phyloP scores from a whole-genome alignment of 148 eudicot species.

The Tetragonia tetragonoides region DNA sequence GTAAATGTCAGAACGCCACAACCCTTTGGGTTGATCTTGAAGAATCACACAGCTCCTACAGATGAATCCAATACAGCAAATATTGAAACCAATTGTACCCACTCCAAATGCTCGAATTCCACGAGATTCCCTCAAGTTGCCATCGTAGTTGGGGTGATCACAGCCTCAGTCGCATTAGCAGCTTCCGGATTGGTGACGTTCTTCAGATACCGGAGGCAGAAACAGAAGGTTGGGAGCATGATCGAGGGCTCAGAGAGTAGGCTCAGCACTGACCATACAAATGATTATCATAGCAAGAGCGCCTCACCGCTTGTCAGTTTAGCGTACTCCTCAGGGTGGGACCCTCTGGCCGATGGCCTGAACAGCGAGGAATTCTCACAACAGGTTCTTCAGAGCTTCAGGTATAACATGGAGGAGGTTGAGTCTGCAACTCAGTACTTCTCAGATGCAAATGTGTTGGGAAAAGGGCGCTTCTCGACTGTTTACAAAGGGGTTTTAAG shows the following conservation, averaged over 20 bases:
- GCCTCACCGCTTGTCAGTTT: constrained; percentile 64
- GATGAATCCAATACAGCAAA: constrained; percentile 26
- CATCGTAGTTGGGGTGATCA: constrained; percentile 41
- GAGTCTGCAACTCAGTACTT: constrained; percentile 88
- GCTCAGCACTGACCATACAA: constrained; percentile 45
- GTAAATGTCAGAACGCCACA: constrained; percentile 40
- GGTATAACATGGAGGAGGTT: constrained; percentile 81
- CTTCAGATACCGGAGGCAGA: constrained; percentile 47
- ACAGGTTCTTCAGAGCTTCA: constrained; percentile 45
- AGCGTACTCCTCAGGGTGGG: constrained; percentile 64
- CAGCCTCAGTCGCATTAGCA: constrained; percentile 34
- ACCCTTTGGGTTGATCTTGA: constrained; percentile 32
- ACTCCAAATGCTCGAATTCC: constrained; percentile 41
- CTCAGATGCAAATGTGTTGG: constrained; percentile 63
- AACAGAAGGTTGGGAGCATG: constrained; percentile 66
- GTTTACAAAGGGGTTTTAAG: constrained; percentile 78
- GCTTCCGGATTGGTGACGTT: constrained; percentile 40
- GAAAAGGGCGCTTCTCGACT: constrained; percentile 69
- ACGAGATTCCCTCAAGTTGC: constrained; percentile 38
- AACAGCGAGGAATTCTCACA: constrained; percentile 33
- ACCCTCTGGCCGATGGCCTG: constrained; percentile 44
- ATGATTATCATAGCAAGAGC: constrained; percentile 46
- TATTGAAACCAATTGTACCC: constrained; percentile 33
- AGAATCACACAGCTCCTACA: constrained; percentile 27
- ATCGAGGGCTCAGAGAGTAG: constrained; percentile 50